Evolutionary conservation across 2,329 filamentous ascomycete species (phyloP), one percentile per base, ranked within the genome.

Genomic region (Epichloe aotearoae): DNA sequence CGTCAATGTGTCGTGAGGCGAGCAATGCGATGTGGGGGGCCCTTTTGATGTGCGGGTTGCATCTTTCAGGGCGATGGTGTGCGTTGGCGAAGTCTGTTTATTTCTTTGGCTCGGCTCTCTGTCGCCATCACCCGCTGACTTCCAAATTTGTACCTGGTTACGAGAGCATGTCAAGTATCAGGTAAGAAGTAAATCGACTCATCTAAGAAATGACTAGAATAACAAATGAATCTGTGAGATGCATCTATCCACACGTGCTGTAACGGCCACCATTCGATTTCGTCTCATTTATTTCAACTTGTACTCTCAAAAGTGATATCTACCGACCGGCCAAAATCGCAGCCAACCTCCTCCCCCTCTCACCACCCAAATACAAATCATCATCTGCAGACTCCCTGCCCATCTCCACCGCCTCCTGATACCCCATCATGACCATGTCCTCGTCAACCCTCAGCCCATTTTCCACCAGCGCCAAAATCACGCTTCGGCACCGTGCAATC

Each of bases 361-460:
- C 77, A 0, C 79, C 78, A 12, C 78, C 80, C 2, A 84, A 61
- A 60, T 81, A 83, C 41, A 80, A 64, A 56, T 77, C 78, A 26
- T 80, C 81, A 19, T 76, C 72, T 1, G 75, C 72, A 15, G 79
- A 76, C 53, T 79, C 73, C 73, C 82, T 73, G 15, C 80, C 82
- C 62, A 91, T 72, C 60, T 94, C 86, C 2, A 95, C 73, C 33
- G 86, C 86, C 55, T 85, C 86, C 49, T 85, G 80, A 63, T 97
- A 98, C 0, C 86, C 88, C 60, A 75, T 81, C 59, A 82, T 84
- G 20, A 97, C 85, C 64, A 82, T 90, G 42, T 93, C 88, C 69
- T 97, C 91, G 59, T 97, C 93, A 30, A 98, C 88, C 52, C 83
- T 80, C 42, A 93, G 71, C 0, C 88, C 87, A 43, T 84, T 81